A percentile compares a stretch with the other conserved stretches of the same genome.
phyloP scores from a whole-genome alignment of 208 protist species.

The Crithidia brevicula region DNA sequence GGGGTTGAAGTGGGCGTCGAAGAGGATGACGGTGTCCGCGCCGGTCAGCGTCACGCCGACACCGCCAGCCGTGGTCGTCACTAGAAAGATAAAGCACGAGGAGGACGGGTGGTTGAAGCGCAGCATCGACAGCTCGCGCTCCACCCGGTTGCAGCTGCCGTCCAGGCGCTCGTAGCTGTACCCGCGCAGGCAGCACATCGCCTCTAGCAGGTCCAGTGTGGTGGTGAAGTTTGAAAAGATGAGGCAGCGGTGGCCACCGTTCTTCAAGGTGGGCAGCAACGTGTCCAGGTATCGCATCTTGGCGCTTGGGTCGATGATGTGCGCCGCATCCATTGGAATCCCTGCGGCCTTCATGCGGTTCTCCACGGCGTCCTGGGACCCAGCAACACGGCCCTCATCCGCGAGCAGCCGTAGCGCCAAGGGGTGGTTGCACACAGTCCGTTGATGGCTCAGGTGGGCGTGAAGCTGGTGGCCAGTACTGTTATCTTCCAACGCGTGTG shows the following conservation, averaged over 20 bases:
- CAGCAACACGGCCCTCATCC: conserved; percentile 36
- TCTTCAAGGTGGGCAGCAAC: conserved; percentile 84
- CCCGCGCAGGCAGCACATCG: conserved; percentile 64
- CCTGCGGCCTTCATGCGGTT: conserved; percentile 57
- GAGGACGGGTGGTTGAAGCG: conserved; percentile 91
- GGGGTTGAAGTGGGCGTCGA: conserved; percentile 98
- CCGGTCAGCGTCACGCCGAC: conserved; percentile 98
- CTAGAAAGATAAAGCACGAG: conserved; percentile 95
- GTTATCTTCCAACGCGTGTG: conserved; percentile 52
- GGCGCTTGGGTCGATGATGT: conserved; percentile 76
- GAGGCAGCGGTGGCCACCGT: conserved; percentile 81
- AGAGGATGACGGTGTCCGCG: conserved; percentile 96
- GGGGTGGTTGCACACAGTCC: conserved; percentile 87
- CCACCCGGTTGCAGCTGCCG: conserved; percentile 78
- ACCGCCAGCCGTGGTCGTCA: conserved; percentile 97
- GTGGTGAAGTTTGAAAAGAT: conserved; percentile 93
- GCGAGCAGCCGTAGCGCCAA: conserved; percentile 75
- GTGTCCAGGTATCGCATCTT: conserved; percentile 96
- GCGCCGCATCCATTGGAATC: conserved; percentile 60
- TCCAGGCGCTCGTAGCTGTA: conserved; percentile 88
- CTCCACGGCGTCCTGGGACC: conserved; percentile 29
- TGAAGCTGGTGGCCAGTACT: conserved; percentile 38
- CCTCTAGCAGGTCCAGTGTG: conserved; percentile 89
- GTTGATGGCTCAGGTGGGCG: conserved; percentile 77
- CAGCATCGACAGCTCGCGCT: conserved; percentile 94